These are phyloP conservation scores for Smallanthus sonchifolius DNA, from an alignment of 129 eudicot genomes.

Conservation along the genomic window DNA sequence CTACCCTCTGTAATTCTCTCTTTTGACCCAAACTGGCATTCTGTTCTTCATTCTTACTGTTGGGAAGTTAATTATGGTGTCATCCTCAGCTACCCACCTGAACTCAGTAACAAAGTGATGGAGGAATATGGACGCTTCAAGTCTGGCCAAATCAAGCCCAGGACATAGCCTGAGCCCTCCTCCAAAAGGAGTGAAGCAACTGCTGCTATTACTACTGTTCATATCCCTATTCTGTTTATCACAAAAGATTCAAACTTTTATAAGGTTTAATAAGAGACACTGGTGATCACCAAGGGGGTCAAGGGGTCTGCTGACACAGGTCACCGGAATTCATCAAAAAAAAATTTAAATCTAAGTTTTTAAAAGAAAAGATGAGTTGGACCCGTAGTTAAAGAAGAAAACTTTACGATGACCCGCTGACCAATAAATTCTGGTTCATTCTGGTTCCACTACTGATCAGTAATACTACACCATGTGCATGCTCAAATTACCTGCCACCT, in stretches of 20 bases:
- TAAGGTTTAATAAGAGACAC: not conserved
- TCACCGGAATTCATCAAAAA: too few species aligned
- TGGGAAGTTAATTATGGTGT: conserved; percentile 76
- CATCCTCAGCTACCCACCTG: conserved; percentile 91
- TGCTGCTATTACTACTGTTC: conserved; percentile 41
- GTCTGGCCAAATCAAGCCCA: conserved; percentile 90
- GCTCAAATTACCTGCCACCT: conserved; percentile 72
- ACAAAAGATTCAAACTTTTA: not conserved
- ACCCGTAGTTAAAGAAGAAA: not conserved
- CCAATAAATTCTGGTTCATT: too few species aligned
- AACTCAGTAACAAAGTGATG: conserved; percentile 85
- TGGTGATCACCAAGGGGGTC: too few species aligned
- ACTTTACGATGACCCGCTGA: not conserved
- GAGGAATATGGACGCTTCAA: conserved; percentile 90
- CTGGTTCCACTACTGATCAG: not conserved
- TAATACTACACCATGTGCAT: not conserved
- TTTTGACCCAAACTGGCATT: conserved; percentile 83
- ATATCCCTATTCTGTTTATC: conserved; percentile 48
- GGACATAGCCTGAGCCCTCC: conserved; percentile 99
- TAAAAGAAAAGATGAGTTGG: too few species aligned
- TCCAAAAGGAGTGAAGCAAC: conserved; percentile 88
- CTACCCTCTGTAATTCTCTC: conserved; percentile 21
- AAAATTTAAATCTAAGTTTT: too few species aligned
- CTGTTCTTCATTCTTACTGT: conserved; percentile 83
- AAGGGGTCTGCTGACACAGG: too few species aligned